Percentiles rank a stretch among this genome's conserved stretches.
Conservation (phyloP, 2,329 filamentous ascomycete species). For the Phialophora tarda region DNA sequence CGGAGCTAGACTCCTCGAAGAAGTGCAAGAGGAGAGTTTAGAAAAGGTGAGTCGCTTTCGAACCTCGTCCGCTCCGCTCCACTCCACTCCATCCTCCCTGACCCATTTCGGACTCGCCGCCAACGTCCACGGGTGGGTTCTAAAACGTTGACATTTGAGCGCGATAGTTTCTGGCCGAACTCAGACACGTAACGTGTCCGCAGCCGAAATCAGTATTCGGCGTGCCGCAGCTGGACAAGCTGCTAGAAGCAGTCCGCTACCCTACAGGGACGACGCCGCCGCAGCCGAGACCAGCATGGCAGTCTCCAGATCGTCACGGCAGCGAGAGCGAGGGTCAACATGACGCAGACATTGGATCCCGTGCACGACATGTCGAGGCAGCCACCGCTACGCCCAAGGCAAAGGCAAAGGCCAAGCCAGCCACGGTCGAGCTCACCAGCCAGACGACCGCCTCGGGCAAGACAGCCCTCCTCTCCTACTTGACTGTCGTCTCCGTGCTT, state of each 20-base stretch:
- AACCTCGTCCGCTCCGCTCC: conserved; percentile 9
- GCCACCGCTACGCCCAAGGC: neutral
- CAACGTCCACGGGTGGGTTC: neutral
- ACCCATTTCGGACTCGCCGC: neutral
- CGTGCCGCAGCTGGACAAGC: conserved; percentile 55
- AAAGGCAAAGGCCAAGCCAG: conserved; percentile 36
- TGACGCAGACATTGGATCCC: conserved; percentile 1
- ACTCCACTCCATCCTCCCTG: conserved; percentile 15
- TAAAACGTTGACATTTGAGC: neutral
- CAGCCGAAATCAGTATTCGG: conserved; percentile 45
- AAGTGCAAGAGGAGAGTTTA: conserved; percentile 57
- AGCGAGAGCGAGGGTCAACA: conserved; percentile 1
- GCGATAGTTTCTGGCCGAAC: conserved; percentile 50
- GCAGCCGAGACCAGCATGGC: conserved; percentile 19
- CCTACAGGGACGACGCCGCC: conserved; percentile 16
- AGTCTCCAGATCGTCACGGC: conserved; percentile 11
- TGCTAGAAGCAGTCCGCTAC: conserved; percentile 48
- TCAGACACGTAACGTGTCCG: conserved; percentile 42
- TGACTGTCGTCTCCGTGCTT: conserved; percentile 59
- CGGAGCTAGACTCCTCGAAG: conserved; percentile 56
- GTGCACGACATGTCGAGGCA: neutral
- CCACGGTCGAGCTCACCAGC: conserved; percentile 62
- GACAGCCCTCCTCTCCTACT: conserved; percentile 63
- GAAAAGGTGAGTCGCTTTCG: conserved; percentile 53
- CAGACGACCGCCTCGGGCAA: conserved; percentile 60